phyloP scores from a whole-genome alignment of 2,329 filamentous ascomycete genomes.

The Colletotrichum aenigma region DNA sequence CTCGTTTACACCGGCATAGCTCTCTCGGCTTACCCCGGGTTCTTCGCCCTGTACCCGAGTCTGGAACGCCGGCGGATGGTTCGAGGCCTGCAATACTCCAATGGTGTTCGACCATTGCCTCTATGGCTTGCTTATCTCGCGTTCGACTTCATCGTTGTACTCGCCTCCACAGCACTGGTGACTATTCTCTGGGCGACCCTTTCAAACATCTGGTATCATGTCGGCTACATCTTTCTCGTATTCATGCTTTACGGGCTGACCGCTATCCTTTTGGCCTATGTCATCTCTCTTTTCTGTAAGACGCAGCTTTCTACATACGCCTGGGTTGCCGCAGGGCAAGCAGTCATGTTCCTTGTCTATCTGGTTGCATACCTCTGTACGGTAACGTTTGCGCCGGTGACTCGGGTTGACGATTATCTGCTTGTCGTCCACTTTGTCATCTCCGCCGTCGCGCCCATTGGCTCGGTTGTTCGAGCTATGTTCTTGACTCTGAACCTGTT shows the following conservation, averaged over 20 bases:
- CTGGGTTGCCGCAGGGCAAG: slow-evolving; percentile 78
- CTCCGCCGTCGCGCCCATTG: slow-evolving; percentile 76
- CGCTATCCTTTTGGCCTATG: slow-evolving; percentile 77
- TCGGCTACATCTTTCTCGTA: slow-evolving; percentile 82
- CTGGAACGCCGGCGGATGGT: slow-evolving; percentile 80
- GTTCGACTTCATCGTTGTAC: slow-evolving; percentile 80
- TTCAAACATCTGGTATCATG: slow-evolving; percentile 74
- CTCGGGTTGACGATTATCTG: slow-evolving; percentile 70
- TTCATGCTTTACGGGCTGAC: slow-evolving; percentile 69
- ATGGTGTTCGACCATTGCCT: slow-evolving; percentile 81
- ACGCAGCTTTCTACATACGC: slow-evolving; percentile 87
- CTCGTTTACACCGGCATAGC: slow-evolving; percentile 83
- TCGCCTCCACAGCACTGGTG: slow-evolving; percentile 68
- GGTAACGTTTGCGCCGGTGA: slow-evolving; percentile 65
- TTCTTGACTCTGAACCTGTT: slow-evolving; percentile 85
- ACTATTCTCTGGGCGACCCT: slow-evolving; percentile 71
- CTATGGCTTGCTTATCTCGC: slow-evolving; percentile 83
- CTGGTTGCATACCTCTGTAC: slow-evolving; percentile 74
- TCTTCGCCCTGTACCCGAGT: slow-evolving; percentile 91
- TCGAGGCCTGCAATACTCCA: slow-evolving; percentile 86
- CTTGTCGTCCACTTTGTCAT: slow-evolving; percentile 77
- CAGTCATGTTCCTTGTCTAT: slow-evolving; percentile 72
- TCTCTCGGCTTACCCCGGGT: slow-evolving; percentile 79
- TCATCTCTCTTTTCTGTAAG: slow-evolving; percentile 78
- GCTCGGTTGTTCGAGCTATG: slow-evolving; percentile 74